A percentile compares a stretch with the other conserved stretches of the same genome.
These are phyloP conservation scores for Syzygium aromaticum DNA, from an alignment of 345 rosid genomes.

Conservation along the genomic window DNA sequence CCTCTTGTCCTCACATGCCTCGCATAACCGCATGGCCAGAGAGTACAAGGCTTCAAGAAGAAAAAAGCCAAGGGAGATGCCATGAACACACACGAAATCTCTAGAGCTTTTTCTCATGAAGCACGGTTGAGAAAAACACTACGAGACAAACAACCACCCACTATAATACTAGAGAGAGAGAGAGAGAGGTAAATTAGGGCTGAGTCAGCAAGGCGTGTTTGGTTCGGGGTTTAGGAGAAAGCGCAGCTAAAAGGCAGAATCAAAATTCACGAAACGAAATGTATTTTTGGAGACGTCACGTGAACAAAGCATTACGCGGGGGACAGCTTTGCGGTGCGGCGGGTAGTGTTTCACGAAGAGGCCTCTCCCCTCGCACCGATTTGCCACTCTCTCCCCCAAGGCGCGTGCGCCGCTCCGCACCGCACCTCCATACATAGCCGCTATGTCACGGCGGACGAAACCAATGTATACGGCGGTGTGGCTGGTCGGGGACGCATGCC, in stretches of 20 bases:
- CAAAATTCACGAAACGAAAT: neutral
- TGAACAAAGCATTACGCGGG: neutral
- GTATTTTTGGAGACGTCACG: neutral
- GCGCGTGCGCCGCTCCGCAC: neutral
- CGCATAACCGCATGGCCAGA: conserved; percentile 5
- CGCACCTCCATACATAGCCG: neutral
- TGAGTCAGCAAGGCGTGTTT: conserved; percentile 8
- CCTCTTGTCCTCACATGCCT: conserved; percentile 7
- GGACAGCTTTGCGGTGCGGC: conserved; percentile 4
- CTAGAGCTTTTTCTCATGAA: neutral
- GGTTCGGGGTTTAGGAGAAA: neutral
- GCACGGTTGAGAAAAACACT: neutral
- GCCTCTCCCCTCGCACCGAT: neutral
- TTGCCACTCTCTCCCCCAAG: neutral
- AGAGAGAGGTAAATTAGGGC: neutral
- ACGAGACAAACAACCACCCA: neutral
- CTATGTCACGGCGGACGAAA: neutral
- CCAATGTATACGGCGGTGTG: neutral
- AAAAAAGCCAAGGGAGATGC: neutral
- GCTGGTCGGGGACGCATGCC: neutral
- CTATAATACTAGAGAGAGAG: neutral
- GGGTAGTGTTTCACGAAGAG: neutral
- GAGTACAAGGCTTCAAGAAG: neutral
- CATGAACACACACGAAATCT: conserved; percentile 13
- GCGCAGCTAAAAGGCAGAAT: neutral